Percentiles rank a stretch among this genome's conserved stretches.
Evolutionary conservation across 352 stramenopile genomes (phyloP).

Genomic region (Phytophthora colocasiae): DNA sequence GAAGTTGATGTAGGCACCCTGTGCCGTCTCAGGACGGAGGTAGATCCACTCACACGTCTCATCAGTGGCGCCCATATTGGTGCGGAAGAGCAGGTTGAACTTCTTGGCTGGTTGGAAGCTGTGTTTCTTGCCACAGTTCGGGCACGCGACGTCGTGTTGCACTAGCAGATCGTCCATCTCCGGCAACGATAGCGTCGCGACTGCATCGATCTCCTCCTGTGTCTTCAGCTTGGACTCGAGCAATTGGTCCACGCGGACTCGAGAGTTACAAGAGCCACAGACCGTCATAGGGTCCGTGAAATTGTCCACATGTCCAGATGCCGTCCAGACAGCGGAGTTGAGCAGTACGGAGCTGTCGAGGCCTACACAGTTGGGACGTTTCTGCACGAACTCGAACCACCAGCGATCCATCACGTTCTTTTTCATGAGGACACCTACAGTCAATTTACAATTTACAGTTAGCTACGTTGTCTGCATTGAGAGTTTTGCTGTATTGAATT

Average conservation of each 20-base stretch:
- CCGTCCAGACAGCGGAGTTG: constrained; percentile 95
- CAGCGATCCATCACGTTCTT: constrained; percentile 98
- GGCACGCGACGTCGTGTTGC: constrained; percentile 60
- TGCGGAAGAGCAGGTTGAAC: constrained; percentile 99
- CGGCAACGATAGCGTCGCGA: constrained; percentile 56
- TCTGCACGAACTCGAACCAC: constrained; percentile 97
- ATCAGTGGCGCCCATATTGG: constrained; percentile 93
- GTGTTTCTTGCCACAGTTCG: constrained; percentile 54
- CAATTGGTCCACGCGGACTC: constrained; percentile 78
- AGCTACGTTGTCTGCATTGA: not conserved
- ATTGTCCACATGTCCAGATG: constrained; percentile 96
- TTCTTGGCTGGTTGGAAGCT: constrained; percentile 87
- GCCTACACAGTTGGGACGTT: constrained; percentile 93
- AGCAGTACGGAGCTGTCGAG: constrained; percentile 97
- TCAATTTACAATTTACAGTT: constrained; percentile 11
- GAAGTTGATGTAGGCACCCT: constrained; percentile 99
- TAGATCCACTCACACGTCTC: constrained; percentile 93
- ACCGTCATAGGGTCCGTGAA: constrained; percentile 99
- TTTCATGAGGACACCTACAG: constrained; percentile 93
- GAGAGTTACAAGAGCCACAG: constrained; percentile 93
- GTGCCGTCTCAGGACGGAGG: constrained; percentile 97
- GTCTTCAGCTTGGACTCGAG: constrained; percentile 60
- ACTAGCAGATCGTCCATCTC: constrained; percentile 71
- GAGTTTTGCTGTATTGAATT: not conserved
- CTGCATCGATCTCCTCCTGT: constrained; percentile 54